Conservation (phyloP, 2,329 filamentous ascomycete species). For the Monosporascus sp. region DNA sequence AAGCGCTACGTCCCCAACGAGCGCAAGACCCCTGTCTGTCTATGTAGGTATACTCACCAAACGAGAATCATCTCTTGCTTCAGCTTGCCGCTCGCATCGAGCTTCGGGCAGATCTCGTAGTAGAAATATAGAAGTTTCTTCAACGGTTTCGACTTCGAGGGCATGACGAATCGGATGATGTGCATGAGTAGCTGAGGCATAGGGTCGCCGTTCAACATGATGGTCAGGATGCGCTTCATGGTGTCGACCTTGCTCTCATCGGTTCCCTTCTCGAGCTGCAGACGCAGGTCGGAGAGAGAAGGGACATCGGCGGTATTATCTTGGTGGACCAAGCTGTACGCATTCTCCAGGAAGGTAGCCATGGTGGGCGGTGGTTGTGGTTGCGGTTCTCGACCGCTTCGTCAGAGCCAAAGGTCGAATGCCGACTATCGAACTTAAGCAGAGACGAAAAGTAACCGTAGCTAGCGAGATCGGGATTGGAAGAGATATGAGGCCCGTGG, state of each 20-base stretch:
- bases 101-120: conserved; percentile 97
- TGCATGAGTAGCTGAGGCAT: conserved; percentile 97
- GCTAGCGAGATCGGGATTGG: no score
- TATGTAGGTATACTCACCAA: conserved; percentile 56
- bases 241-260: conserved; percentile 92
- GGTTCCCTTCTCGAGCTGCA: conserved; percentile 86
- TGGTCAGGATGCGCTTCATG: conserved; percentile 91
- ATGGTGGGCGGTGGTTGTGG: conserved; percentile 48
- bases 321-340: conserved; percentile 95
- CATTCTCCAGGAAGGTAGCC: conserved; percentile 89
- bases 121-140: conserved; percentile 99
- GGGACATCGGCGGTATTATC: conserved; percentile 95
- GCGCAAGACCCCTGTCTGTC: conserved; percentile 4
- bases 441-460: no score
- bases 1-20: not conserved
- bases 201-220: conserved; percentile 97
- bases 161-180: conserved; percentile 99
- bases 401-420: not conserved
- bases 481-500: no score
- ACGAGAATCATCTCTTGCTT: conserved; percentile 99
- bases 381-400: conserved; percentile 24
- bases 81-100: conserved; percentile 84
- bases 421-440: no score
- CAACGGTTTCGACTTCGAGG: conserved; percentile 88
- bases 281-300: conserved; percentile 83